Conservation (phyloP, 73 alveolate species). For the Paramecium octaurelia region DNA sequence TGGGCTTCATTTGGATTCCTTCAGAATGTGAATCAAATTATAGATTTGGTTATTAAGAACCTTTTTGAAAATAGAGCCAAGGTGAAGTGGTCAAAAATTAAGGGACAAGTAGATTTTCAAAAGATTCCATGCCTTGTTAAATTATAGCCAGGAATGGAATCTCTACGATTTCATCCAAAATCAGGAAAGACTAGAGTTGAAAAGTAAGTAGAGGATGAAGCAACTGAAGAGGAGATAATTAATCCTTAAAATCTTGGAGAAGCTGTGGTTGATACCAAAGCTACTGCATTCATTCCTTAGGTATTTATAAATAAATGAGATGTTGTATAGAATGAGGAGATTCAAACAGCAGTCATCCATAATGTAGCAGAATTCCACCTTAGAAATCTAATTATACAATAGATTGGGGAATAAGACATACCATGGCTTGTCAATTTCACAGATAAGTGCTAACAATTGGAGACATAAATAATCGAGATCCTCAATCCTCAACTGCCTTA, state of each 20-base stretch:
- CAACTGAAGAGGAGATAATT: neutral
- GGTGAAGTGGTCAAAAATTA: neutral
- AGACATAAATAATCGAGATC: neutral
- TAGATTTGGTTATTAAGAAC: neutral
- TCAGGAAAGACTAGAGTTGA: neutral
- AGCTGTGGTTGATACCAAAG: neutral
- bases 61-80: neutral
- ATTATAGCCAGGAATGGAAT: neutral
- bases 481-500: constrained; percentile 1
- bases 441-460: neutral
- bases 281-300: constrained; percentile 9
- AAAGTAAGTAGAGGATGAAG: neutral
- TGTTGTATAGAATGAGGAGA: constrained; percentile 6
- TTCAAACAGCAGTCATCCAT: neutral
- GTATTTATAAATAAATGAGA: neutral
- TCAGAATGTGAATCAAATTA: neutral
- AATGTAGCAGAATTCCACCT: neutral
- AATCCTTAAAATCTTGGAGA: constrained; percentile 28
- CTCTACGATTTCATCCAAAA: constrained; percentile 26
- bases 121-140: constrained; percentile 20
- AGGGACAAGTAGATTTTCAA: neutral
- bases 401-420: neutral
- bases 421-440: neutral
- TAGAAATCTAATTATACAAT: neutral
- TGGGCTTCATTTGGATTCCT: neutral